Percentiles rank a stretch among this genome's conserved stretches.
These are phyloP conservation scores for Porpolomopsis calyptriformis DNA, from an alignment of 768 basidiomycete genomes.

Conservation along the genomic window DNA sequence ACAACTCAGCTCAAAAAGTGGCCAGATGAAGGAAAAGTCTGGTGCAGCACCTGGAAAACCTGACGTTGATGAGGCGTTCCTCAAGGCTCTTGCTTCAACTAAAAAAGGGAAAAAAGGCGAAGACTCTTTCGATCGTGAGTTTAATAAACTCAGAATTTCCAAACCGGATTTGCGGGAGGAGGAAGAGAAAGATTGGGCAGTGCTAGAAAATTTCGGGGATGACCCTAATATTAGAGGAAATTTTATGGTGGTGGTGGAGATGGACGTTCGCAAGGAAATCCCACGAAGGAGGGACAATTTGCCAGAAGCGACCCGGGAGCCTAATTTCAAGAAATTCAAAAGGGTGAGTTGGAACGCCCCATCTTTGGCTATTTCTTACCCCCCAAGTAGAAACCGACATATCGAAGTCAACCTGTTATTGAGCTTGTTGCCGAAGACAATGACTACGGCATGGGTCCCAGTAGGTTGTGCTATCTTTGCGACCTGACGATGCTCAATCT, in stretches of 20 bases:
- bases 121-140: constrained; percentile 68
- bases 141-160: constrained; percentile 64
- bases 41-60: constrained; percentile 37
- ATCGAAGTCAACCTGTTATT: constrained; percentile 26
- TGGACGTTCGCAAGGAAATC: constrained; percentile 39
- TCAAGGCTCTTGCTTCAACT: constrained; percentile 64
- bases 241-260: constrained; percentile 68
- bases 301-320: constrained; percentile 31
- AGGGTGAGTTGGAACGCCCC: constrained; percentile 32
- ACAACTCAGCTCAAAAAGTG: constrained; percentile 16
- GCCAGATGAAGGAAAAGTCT: constrained; percentile 14
- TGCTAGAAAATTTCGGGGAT: constrained; percentile 58
- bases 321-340: constrained; percentile 74
- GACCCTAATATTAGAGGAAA: constrained; percentile 55
- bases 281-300: constrained; percentile 3
- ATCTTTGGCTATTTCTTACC: neutral
- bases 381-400: constrained; percentile 18
- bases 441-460: constrained; percentile 43
- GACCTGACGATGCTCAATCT: constrained; percentile 3
- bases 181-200: constrained; percentile 42
- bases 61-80: constrained; percentile 58
- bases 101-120: constrained; percentile 59
- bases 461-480: constrained; percentile 23
- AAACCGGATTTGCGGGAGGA: constrained; percentile 47
- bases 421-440: constrained; percentile 44